phyloP scores from a whole-genome alignment of 2,329 filamentous ascomycete species.

The Aureobasidium uvarum region DNA sequence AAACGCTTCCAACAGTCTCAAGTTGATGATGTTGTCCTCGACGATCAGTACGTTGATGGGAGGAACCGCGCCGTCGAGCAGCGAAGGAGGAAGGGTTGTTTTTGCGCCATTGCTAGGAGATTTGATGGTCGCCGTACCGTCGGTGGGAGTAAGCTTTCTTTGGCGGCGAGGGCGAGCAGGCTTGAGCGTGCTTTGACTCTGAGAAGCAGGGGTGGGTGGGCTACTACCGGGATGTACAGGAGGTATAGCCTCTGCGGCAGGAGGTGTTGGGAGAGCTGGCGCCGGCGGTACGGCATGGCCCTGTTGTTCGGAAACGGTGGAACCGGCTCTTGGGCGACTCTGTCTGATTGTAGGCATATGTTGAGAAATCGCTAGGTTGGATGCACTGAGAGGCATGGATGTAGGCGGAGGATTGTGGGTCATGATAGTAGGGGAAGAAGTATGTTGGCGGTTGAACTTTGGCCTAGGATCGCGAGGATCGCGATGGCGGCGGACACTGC shows the following conservation, averaged over 20 bases:
- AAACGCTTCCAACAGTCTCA: constrained; percentile 89
- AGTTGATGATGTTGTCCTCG: constrained; percentile 97
- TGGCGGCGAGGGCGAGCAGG: constrained; percentile 26
- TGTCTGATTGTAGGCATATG: constrained; percentile 35
- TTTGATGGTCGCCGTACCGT: constrained; percentile 51
- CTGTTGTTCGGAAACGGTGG: constrained; percentile 46
- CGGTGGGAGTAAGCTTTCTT: constrained; percentile 29
- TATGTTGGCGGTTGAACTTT: constrained; percentile 67
- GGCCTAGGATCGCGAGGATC: constrained; percentile 49
- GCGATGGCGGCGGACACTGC: constrained; percentile 53
- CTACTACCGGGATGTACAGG: constrained; percentile 32
- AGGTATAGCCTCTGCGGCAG: constrained; percentile 41
- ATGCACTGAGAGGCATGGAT: constrained; percentile 28
- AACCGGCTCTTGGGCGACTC: constrained; percentile 42
- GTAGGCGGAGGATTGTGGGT: constrained; percentile 43
- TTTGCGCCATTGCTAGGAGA: constrained; percentile 41
- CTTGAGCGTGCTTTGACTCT: constrained; percentile 29
- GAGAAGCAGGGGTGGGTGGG: constrained; percentile 37
- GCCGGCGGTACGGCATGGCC: constrained; percentile 43
- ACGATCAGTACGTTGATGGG: constrained; percentile 98
- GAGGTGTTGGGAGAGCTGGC: constrained; percentile 58
- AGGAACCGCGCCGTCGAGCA: constrained; percentile 76
- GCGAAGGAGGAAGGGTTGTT: constrained; percentile 12
- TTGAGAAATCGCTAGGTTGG: constrained; percentile 44
- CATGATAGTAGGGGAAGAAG: constrained; percentile 74